Base-by-base conservation (phyloP, 257 asterid genomes). In the Capsicum pubescens region DNA sequence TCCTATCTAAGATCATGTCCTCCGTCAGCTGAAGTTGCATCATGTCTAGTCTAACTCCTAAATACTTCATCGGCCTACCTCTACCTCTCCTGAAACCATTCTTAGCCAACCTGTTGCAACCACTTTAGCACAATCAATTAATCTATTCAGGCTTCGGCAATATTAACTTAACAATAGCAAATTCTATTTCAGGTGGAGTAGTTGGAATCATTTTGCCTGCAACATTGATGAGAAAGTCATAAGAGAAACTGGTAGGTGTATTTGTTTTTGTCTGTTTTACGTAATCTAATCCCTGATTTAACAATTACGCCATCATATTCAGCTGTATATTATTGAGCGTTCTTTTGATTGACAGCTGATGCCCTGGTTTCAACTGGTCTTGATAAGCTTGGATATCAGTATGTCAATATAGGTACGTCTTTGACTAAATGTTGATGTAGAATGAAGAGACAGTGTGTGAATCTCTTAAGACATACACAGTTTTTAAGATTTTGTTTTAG, bases 311-410 rank as follows among this genome's bases (percentile, higher is more conserved):
- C 3, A 52, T 76, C 81, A 76, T 26, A 76, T 76, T 14, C 48
- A 76, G 2, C 48, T 76, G 10, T 48, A 13, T 76, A 52, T 13
- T 54, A 9, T 72, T 81, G 3, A 8, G 54, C 7, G 60, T 76
- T 57, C 16, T 55, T 68, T 84, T 87, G 61, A 76, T 83, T 78
- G 68, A 84, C 93, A 91, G 99, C 98, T 83, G 99, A 96, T 93
- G 97, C 98, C 79, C 66, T 96, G 63, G 92, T 96, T 88, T 92
- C 98, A n/a, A 93, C 95, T 87, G 98, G 99, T 46, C 97, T 96
- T 58, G 83, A 93, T 4, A 89, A 94, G 89, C 95, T 92, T 17
- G 99, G 98, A 0, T 96, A 96, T 70, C 59, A 66, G n/a, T 96
- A 88, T 36, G 98, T 96, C 71, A 96, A 96, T 86, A 96, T 96